phyloP scores from a whole-genome alignment of 441 rosid species.

The Cnidoscolus chayamansa region DNA sequence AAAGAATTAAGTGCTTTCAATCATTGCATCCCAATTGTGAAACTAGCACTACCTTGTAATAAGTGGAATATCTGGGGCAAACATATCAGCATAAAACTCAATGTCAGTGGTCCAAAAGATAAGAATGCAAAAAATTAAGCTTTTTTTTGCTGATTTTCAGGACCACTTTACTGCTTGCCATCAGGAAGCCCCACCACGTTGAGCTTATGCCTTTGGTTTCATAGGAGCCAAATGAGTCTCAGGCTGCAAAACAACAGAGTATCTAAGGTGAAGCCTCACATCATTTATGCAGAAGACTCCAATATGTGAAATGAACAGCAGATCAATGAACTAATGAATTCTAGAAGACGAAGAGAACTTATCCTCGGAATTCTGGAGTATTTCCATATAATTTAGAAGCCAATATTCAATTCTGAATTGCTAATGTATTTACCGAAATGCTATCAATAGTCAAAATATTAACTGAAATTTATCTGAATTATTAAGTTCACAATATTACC shows the following conservation, averaged over 20 bases:
- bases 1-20: not conserved
- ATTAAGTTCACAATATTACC: conserved; percentile 33
- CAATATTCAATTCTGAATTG: not conserved
- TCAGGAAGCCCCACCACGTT: conserved; percentile 29
- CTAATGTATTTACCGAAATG: not conserved
- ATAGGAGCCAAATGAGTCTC: conserved; percentile 67
- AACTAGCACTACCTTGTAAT: not conserved
- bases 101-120: not conserved
- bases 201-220: conserved; percentile 41
- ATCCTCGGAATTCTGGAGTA: not conserved
- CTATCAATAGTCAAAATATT: not conserved
- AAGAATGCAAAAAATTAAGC: conserved; percentile 4
- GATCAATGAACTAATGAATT: not conserved
- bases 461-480: not conserved
- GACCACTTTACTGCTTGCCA: not conserved
- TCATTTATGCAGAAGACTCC: not conserved
- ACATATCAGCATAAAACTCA: conserved; percentile 1
- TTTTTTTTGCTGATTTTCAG: not conserved
- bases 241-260: conserved; percentile 36
- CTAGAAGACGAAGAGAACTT: not conserved
- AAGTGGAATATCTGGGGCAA: not conserved
- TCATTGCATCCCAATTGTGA: not conserved
- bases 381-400: not conserved
- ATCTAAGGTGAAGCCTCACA: not conserved
- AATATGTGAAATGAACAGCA: not conserved